Conservation (phyloP, 1,284 basidiomycete species). For the Veloporphyrellus conicus region DNA sequence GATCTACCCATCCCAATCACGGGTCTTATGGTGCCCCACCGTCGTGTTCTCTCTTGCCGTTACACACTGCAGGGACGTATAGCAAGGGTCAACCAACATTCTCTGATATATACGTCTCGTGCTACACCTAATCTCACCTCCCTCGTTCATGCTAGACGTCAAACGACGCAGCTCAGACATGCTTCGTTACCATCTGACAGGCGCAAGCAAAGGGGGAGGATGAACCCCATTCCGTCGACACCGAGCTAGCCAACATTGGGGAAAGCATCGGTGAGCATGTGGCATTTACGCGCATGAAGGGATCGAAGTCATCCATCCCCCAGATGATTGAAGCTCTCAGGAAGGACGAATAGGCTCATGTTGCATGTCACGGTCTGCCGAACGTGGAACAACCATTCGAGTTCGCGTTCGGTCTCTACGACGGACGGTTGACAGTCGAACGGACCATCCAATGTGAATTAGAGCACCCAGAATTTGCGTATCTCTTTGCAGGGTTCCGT, state of each 20-base stretch:
- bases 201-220: neutral
- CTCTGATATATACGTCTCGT: neutral
- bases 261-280: neutral
- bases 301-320: neutral
- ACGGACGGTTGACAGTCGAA: conserved; percentile 16
- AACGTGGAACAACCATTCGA: conserved; percentile 17
- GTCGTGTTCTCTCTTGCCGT: too few species aligned
- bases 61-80: too few species aligned
- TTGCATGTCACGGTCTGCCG: conserved; percentile 17
- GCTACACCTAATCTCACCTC: too few species aligned
- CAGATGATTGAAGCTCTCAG: conserved; percentile 2
- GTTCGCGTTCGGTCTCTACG: conserved; percentile 20
- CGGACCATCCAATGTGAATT: conserved; percentile 21
- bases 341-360: conserved; percentile 13
- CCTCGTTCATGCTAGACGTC: too few species aligned
- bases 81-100: too few species aligned
- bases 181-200: conserved; percentile 12
- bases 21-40: conserved; percentile 36
- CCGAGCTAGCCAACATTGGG: neutral
- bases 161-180: too few species aligned
- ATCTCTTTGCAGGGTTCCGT: conserved; percentile 21
- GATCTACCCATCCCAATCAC: conserved; percentile 14
- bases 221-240: neutral
- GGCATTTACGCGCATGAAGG: neutral
- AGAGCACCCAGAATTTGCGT: conserved; percentile 30